phyloP scores from a whole-genome alignment of 2,329 filamentous ascomycete genomes.

The Dothideomycetidae sp. region DNA sequence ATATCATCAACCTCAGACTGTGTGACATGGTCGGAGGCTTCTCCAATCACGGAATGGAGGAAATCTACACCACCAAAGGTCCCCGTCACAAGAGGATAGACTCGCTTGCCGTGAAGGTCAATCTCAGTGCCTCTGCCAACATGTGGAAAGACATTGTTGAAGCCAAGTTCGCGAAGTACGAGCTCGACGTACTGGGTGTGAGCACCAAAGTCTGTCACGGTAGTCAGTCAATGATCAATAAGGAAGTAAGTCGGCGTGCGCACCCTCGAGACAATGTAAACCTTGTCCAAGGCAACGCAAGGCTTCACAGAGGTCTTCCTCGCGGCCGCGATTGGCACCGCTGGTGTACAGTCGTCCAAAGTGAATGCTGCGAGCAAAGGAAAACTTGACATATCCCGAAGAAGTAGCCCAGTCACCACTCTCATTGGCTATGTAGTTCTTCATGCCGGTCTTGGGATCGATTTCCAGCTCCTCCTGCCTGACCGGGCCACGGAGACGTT shows the following conservation, averaged over 20 bases:
- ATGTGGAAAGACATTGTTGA: constrained; percentile 70
- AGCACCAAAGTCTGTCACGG: constrained; percentile 55
- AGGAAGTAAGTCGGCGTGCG: background rate
- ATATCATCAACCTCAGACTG: constrained; percentile 84
- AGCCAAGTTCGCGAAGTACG: constrained; percentile 73
- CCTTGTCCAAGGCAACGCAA: constrained; percentile 76
- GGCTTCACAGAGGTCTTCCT: constrained; percentile 74
- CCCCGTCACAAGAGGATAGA: constrained; percentile 76
- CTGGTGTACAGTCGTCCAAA: constrained; percentile 61
- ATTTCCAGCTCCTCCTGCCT: constrained; percentile 63
- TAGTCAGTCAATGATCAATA: background rate
- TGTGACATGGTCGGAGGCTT: constrained; percentile 74
- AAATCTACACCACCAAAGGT: constrained; percentile 95
- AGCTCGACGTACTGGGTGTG: constrained; percentile 91
- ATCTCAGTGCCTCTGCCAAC: constrained; percentile 64
- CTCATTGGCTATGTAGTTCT: constrained; percentile 92
- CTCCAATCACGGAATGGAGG: constrained; percentile 68
- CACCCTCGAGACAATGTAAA: constrained; percentile 72
- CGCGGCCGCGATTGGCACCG: constrained; percentile 40
- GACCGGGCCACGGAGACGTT: constrained; percentile 58
- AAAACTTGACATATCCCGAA: constrained; percentile 57
- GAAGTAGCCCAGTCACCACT: constrained; percentile 65
- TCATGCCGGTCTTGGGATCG: constrained; percentile 48
- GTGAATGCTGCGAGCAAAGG: constrained; percentile 61
- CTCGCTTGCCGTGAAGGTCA: constrained; percentile 52